Base-by-base conservation (phyloP, 2,329 filamentous ascomycete species). In the Microsporum ferrugineum region DNA sequence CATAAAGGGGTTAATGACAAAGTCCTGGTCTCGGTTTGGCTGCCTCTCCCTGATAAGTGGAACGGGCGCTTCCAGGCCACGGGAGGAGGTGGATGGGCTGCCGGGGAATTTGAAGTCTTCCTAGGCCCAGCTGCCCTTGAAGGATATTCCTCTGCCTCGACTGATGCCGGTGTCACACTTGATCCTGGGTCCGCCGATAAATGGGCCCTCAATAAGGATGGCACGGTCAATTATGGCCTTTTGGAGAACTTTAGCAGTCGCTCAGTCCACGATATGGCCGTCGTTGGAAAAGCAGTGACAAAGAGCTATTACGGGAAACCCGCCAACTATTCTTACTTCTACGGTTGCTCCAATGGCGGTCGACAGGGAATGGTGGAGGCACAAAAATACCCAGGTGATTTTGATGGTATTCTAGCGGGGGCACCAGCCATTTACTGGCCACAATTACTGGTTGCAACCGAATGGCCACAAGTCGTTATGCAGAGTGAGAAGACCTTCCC, bases 241-340 rank as follows among this genome's bases (percentile, higher is more conserved):
- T 17, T 55, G 14, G 51, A 55, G n/a, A 58, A 58, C n/a, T 58
- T 41, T 5, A 5, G 34, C 12, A 41, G n/a, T 33, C 56, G 56
- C 14, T 41, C 56, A 12, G 27, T 58, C 5, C 56, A 58, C 39
- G 56, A 45, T 10, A 41, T 45, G 36, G 56, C 39, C 17, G 29
- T 45, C 36, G 36, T 58, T 27, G 56, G 36, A 10, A 58, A 58
- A 43, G 34, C 36, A 14, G 39, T 58, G 23, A 45, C 39, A 3
- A 31, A 58, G 27, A 43, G 33, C 12, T 58, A 41, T 43, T 58
- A 58, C 27, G 23, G 23, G 27, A 58, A 41, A 36, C 36, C 36
- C n/a, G 36, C 23, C 56, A 45, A 58, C 23, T 59, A 59, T 27
- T 59, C 58, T n/a, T 59, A 59, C 41, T 59, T 45, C 43, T 14